Conservation (phyloP, 2,329 filamentous ascomycete genomes). For the Diaporthe sp. region DNA sequence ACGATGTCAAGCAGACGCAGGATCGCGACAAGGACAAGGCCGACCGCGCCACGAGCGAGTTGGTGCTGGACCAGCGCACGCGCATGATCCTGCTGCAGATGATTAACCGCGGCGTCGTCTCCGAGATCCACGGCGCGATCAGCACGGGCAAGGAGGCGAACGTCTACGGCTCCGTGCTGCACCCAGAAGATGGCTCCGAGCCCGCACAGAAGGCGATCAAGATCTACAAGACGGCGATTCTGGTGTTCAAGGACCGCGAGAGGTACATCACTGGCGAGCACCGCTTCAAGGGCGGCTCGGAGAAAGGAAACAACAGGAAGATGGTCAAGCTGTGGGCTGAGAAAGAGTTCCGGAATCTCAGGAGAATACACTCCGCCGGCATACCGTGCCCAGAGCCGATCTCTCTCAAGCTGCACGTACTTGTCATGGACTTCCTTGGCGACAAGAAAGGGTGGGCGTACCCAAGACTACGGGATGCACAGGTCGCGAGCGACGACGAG, state of each 20-base stretch:
- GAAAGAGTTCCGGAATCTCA: conserved; percentile 96
- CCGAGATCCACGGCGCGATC: conserved; percentile 93
- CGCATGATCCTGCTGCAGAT: conserved; percentile 96
- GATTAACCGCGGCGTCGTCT: conserved; percentile 91
- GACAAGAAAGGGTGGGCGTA: conserved; percentile 89
- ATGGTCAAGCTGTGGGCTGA: conserved; percentile 99
- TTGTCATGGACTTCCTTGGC: conserved; percentile 95
- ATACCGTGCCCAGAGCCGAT: conserved; percentile 94
- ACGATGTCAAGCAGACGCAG: conserved; percentile 70
- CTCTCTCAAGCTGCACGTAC: conserved; percentile 90
- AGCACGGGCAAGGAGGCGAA: conserved; percentile 99
- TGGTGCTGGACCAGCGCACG: conserved; percentile 93
- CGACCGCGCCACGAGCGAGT: conserved; percentile 93
- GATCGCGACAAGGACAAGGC: conserved; percentile 84
- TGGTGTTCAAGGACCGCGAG: conserved; percentile 98
- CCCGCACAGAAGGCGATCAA: conserved; percentile 89
- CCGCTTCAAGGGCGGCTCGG: conserved; percentile 90
- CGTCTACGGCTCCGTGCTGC: conserved; percentile 89
- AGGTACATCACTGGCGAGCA: conserved; percentile 96
- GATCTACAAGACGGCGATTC: conserved; percentile 97
- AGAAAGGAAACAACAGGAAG: conserved; percentile 93
- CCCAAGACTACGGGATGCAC: conserved; percentile 89
- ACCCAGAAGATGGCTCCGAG: conserved; percentile 66
- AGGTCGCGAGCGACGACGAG: conserved; percentile 76
- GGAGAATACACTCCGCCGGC: conserved; percentile 84